Percentiles rank a stretch among this genome's conserved stretches.
Conservation (phyloP, 345 rosid genomes). For the Rhodamnia rubescens region DNA sequence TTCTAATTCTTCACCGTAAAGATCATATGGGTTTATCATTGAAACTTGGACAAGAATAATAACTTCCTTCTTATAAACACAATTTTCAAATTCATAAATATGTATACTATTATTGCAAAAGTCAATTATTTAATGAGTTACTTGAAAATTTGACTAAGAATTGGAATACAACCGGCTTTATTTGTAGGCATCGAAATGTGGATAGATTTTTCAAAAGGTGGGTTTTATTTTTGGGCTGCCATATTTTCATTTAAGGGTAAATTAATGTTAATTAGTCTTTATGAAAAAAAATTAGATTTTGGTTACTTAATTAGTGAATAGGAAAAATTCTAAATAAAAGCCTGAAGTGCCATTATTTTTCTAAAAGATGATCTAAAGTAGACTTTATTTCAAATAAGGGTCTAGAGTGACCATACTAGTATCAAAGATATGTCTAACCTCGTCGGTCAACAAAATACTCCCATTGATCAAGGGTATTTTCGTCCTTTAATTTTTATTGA, state of each 20-base stretch:
- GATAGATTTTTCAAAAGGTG: neutral
- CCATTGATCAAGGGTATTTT: too few relatives aligned
- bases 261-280: neutral
- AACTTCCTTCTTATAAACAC: neutral
- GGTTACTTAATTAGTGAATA: neutral
- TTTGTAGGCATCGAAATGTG: neutral
- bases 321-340: too few relatives aligned
- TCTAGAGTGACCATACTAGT: too few relatives aligned
- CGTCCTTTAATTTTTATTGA: too few relatives aligned
- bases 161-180: neutral
- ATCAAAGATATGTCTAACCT: too few relatives aligned
- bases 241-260: neutral
- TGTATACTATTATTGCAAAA: too few relatives aligned
- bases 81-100: too few relatives aligned
- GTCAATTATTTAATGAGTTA: neutral
- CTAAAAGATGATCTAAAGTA: too few relatives aligned
- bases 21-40: neutral
- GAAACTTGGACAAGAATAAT: neutral
- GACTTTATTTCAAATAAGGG: too few relatives aligned
- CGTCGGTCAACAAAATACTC: too few relatives aligned
- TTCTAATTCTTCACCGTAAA: neutral
- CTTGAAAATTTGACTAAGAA: neutral
- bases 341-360: too few relatives aligned
- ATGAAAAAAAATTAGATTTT: neutral
- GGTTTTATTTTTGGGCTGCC: neutral